A percentile compares a stretch with the other conserved stretches of the same genome.
These are phyloP conservation scores for Saccharomyces hybrid DNA, from an alignment of 1,139 yeast species.

Conservation along the genomic window DNA sequence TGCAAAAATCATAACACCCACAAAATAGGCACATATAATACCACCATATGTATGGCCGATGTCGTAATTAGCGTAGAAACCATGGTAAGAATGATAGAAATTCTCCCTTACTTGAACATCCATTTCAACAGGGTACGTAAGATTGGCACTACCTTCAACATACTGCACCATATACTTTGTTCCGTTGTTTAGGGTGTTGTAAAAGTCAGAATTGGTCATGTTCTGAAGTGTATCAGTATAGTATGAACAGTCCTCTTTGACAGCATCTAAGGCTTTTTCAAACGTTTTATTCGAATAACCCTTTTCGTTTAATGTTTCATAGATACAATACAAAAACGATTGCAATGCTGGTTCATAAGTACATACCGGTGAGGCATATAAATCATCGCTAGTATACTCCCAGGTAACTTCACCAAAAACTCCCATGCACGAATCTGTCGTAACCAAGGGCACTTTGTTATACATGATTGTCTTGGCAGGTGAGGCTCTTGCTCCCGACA, in stretches of 20 bases:
- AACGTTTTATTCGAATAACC: conserved; percentile 5
- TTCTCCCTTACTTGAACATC: conserved; percentile 6
- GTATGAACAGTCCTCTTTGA: conserved; percentile 9
- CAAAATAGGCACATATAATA: conserved; percentile 12
- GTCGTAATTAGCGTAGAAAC: conserved; percentile 16
- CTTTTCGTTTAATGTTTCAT: conserved; percentile 12
- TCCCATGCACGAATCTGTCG: background rate
- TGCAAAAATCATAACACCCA: conserved; percentile 8
- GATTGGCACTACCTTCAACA: background rate
- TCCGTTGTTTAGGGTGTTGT: conserved; percentile 13
- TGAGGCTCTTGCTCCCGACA: background rate
- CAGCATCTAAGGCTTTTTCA: conserved; percentile 10
- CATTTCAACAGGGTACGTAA: conserved; percentile 13
- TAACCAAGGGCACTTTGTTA: background rate
- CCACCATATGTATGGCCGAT: conserved; percentile 12
- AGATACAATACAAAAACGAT: conserved; percentile 17
- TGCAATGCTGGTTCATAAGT: conserved; percentile 20
- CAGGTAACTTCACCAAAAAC: background rate
- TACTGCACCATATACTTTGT: conserved; percentile 6
- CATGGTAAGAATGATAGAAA: conserved; percentile 14
- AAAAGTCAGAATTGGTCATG: conserved; percentile 9
- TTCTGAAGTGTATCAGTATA: conserved; percentile 4
- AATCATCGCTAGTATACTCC: background rate
- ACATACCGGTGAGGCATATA: conserved; percentile 9
- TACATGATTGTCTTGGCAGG: background rate